Base-by-base conservation (phyloP, 345 rosid genomes). In the Heritiera littoralis region DNA sequence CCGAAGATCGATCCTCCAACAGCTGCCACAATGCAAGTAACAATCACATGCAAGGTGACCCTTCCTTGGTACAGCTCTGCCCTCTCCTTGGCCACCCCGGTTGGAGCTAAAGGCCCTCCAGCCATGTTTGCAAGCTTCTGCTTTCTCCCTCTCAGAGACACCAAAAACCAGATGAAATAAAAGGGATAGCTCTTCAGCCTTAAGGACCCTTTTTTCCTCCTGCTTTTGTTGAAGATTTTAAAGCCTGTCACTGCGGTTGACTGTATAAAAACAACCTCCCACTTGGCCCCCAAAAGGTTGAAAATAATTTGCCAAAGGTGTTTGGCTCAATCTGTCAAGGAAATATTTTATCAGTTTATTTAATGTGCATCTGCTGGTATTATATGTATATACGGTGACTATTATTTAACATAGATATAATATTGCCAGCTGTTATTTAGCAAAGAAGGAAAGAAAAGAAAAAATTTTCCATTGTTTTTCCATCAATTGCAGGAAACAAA, bases 1-100 rank as follows among this genome's bases (percentile, higher is more conserved):
- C 98, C 98, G 52, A 95, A 95, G 77, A 95, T 83, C 20, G 96
- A 85, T 67, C 99, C 98, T 41, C 99, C 98, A 84, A 89, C 81
- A 35, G 97, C 97, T 28, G 97, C 98, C 75, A 89, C 83, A 70
- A 91, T 35, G 84, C 96, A 93, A 11, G 96, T 86, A 66, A 91
- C 76, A 43, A 92, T 52, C 75, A 95, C 99, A 86, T 86, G 89
- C 18, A 71, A 5, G 72, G 99, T 95, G 56, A 89, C 91, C 79
- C 85, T 92, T 52, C 99, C 98, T 84, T 89, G 87, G 66, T 95
- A 95, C 68, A 54, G 92, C 6, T 78, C 92, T 49, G 95, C 98
- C 76, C 98, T 91, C 79, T 95, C 98, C 86, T 91, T 92, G 69
- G 94, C 86, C 82, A 91, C 99, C 9, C 97, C 94, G 1, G 85